These are phyloP conservation scores for Myxozyma melibiosi DNA, from an alignment of 805 yeast genomes.

Conservation along the genomic window DNA sequence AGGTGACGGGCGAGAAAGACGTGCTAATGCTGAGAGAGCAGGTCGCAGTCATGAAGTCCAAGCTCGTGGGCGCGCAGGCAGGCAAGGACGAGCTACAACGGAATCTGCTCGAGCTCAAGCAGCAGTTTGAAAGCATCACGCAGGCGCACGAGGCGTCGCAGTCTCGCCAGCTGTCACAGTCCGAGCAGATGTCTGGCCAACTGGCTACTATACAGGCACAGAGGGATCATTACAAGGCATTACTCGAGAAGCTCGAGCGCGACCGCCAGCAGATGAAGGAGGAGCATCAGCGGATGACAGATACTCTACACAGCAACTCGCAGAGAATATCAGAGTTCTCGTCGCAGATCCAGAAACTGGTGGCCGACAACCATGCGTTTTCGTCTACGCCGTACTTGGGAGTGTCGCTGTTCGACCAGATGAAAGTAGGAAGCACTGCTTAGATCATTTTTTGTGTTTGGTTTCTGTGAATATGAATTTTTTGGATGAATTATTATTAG, in stretches of 20 bases:
- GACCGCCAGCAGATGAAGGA: slow-evolving; percentile 15
- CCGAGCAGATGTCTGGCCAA: background rate
- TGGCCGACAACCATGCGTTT: slow-evolving; percentile 13
- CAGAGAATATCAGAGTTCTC: slow-evolving; percentile 14
- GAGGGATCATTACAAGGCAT: background rate
- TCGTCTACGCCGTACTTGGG: slow-evolving; percentile 5
- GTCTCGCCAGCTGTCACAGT: background rate
- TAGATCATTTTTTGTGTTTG: background rate
- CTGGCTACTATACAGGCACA: background rate
- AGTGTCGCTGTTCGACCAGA: background rate
- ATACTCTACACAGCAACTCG: slow-evolving; percentile 7
- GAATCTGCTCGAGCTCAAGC: slow-evolving; percentile 18
- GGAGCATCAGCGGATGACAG: slow-evolving; percentile 1
- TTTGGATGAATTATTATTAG: too few relatives aligned
- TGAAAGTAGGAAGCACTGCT: too few relatives aligned
- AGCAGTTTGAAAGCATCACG: slow-evolving; percentile 1
- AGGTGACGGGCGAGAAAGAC: slow-evolving; percentile 12
- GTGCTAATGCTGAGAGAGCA: slow-evolving; percentile 25
- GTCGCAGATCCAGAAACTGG: slow-evolving; percentile 19
- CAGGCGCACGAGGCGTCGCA: background rate
- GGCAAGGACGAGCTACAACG: slow-evolving; percentile 28
- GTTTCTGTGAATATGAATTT: background rate
- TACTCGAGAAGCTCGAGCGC: slow-evolving; percentile 9
- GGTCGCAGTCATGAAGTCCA: slow-evolving; percentile 29
- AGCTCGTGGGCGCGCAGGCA: slow-evolving; percentile 42